Evolutionary conservation across 2,329 filamentous ascomycete species (phyloP).

Genomic region (Penicillium sp.): DNA sequence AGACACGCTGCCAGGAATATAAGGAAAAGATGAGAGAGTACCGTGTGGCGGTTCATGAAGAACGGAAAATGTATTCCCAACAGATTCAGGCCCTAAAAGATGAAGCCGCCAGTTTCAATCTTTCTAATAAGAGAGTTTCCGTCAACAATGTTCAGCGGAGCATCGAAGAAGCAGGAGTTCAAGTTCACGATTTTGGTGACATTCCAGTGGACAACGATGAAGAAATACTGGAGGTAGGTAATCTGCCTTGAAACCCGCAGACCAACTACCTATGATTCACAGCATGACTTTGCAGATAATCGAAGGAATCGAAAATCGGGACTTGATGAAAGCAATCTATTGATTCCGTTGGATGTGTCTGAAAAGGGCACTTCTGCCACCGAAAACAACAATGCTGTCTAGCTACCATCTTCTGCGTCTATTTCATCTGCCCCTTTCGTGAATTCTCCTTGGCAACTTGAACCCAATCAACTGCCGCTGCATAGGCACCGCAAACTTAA

Average conservation of each 20-base stretch:
- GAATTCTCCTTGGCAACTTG: not conserved
- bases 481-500: constrained; percentile 12
- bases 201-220: not conserved
- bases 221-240: constrained; percentile 9
- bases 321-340: constrained; percentile 17
- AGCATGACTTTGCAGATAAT: constrained; percentile 25
- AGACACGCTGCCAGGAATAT: constrained; percentile 38
- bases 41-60: constrained; percentile 32
- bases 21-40: constrained; percentile 38
- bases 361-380: not conserved
- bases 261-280: not conserved
- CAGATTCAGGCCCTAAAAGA: constrained; percentile 35
- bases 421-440: not conserved
- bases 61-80: constrained; percentile 35
- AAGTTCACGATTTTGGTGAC: constrained; percentile 12
- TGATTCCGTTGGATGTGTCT: constrained; percentile 20
- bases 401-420: constrained; percentile 28
- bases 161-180: constrained; percentile 24
- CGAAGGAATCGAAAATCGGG: constrained; percentile 21
- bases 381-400: constrained; percentile 10
- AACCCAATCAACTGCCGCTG: not conserved
- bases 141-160: constrained; percentile 23
- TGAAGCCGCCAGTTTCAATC: constrained; percentile 27
- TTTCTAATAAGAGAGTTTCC: constrained; percentile 19
- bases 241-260: not conserved